phyloP scores from a whole-genome alignment of 2,329 filamentous ascomycete genomes.

The Colletotrichum sp. region DNA sequence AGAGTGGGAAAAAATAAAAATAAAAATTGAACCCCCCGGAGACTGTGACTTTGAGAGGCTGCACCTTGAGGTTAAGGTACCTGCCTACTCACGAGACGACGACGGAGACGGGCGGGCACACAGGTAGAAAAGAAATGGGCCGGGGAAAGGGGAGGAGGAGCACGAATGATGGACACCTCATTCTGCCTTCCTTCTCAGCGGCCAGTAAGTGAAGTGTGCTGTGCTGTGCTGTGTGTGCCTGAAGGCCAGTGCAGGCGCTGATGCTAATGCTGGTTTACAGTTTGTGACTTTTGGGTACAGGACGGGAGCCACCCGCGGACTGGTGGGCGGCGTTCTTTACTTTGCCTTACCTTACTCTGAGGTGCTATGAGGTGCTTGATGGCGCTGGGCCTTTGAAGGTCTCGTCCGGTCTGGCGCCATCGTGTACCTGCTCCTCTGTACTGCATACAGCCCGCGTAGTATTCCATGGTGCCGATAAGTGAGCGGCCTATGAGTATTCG shows the following conservation, averaged over 20 bases:
- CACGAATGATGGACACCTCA: neutral
- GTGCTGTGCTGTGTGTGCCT: neutral
- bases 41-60: neutral
- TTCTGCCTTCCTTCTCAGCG: neutral
- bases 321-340: neutral
- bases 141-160: slow-evolving; percentile 1
- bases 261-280: neutral
- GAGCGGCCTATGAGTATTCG: neutral
- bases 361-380: neutral
- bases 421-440: neutral
- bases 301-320: neutral
- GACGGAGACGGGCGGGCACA: neutral
- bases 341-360: neutral
- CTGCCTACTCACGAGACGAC: neutral
- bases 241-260: neutral
- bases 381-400: neutral
- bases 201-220: neutral
- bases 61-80: neutral
- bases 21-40: neutral
- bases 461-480: neutral
- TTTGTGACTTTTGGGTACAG: neutral
- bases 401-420: neutral
- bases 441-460: neutral
- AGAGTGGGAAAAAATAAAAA: neutral
- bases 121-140: slow-evolving; percentile 5